These are phyloP conservation scores for Candida frijolesensis DNA, from an alignment of 1,139 yeast species.

Conservation along the genomic window DNA sequence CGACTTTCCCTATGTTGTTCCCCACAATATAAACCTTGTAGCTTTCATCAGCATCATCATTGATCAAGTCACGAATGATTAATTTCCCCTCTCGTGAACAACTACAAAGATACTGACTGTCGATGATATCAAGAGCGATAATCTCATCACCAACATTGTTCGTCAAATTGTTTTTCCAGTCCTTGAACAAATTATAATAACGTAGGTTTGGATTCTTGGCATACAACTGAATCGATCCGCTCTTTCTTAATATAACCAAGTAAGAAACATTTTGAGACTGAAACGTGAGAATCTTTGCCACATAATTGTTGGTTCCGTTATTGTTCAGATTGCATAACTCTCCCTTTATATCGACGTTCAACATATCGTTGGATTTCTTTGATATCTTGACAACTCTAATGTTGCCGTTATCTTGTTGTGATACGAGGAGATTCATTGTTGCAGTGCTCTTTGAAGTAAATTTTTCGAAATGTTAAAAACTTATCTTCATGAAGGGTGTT, in stretches of 20 bases:
- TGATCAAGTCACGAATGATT: slow-evolving; percentile 44
- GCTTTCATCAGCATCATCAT: slow-evolving; percentile 40
- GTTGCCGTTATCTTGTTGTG: slow-evolving; percentile 11
- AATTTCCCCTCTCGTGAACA: slow-evolving; percentile 50
- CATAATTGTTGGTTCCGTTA: slow-evolving; percentile 17
- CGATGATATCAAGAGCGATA: slow-evolving; percentile 28
- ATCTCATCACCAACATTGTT: slow-evolving; percentile 22
- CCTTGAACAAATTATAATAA: slow-evolving; percentile 32
- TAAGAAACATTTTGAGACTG: slow-evolving; percentile 23
- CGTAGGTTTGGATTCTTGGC: slow-evolving; percentile 17
- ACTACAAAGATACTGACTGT: slow-evolving; percentile 38
- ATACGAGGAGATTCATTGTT: slow-evolving; percentile 10
- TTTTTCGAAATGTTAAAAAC: background rate
- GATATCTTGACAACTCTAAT: slow-evolving; percentile 18
- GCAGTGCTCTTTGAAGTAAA: background rate
- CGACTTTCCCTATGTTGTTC: slow-evolving; percentile 39
- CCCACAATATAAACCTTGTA: slow-evolving; percentile 32
- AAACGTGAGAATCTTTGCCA: slow-evolving; percentile 25
- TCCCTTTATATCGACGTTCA: slow-evolving; percentile 19
- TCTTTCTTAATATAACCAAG: slow-evolving; percentile 29
- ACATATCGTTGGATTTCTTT: slow-evolving; percentile 12
- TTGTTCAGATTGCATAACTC: slow-evolving; percentile 22
- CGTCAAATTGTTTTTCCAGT: slow-evolving; percentile 33
- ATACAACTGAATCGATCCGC: slow-evolving; percentile 37
- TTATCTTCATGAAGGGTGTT: background rate